Percentiles rank a stretch among this genome's conserved stretches.
Evolutionary conservation across 352 stramenopile species (phyloP).

Genomic region (Globisporangium spinosum): DNA sequence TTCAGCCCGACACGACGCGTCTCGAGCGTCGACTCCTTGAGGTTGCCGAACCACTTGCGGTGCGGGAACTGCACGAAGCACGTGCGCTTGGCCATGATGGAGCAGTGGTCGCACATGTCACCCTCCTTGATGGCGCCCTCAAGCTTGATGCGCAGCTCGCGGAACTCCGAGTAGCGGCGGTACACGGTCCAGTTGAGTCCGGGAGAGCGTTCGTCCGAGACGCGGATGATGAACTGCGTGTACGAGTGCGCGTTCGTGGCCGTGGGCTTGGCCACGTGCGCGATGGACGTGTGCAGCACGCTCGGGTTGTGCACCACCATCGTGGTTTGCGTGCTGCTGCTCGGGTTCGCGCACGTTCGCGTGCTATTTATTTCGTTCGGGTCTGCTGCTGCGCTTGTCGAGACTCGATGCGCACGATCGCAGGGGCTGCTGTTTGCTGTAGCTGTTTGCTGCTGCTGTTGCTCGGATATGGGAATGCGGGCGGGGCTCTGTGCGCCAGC

Average conservation of each 20-base stretch:
- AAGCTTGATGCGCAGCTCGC: slow-evolving; percentile 59
- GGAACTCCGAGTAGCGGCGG: slow-evolving; percentile 84
- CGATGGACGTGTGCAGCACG: slow-evolving; percentile 78
- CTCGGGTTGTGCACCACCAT: slow-evolving; percentile 32
- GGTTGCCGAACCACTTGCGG: slow-evolving; percentile 70
- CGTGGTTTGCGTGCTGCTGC: neutral
- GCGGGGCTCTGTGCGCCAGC: neutral
- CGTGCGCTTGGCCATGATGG: slow-evolving; percentile 75
- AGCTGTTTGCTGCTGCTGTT: neutral
- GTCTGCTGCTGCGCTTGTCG: neutral
- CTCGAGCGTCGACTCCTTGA: slow-evolving; percentile 71
- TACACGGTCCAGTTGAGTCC: slow-evolving; percentile 81
- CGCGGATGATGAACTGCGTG: slow-evolving; percentile 83
- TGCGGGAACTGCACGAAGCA: slow-evolving; percentile 82
- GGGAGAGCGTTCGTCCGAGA: slow-evolving; percentile 72
- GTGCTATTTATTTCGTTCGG: neutral
- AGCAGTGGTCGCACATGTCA: slow-evolving; percentile 74
- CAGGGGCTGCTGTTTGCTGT: neutral
- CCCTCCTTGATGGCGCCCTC: slow-evolving; percentile 55
- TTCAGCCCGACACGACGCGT: slow-evolving; percentile 70
- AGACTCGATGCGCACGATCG: neutral
- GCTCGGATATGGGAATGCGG: neutral
- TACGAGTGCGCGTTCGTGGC: slow-evolving; percentile 53
- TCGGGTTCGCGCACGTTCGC: neutral
- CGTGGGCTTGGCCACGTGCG: slow-evolving; percentile 69